These are phyloP conservation scores for Pyrus betulifolia DNA, from an alignment of 306 rosid species.

Conservation along the genomic window DNA sequence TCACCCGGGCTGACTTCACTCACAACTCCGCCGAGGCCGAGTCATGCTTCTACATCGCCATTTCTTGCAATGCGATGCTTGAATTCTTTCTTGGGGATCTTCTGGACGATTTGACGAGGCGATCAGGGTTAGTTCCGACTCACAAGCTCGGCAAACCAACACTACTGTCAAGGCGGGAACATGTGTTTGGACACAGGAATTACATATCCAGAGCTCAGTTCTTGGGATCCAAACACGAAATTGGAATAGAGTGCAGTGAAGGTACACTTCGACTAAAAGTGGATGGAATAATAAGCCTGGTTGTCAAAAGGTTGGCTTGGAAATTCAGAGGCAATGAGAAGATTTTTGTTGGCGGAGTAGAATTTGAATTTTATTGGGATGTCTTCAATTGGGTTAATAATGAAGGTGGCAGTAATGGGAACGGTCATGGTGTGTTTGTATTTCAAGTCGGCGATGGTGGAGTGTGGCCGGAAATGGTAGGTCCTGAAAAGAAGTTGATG, in stretches of 20 bases:
- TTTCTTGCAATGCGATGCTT: slow-evolving; percentile 31
- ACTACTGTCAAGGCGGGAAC: slow-evolving; percentile 61
- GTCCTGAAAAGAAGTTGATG: slow-evolving; percentile 62
- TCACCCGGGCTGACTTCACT: slow-evolving; percentile 37
- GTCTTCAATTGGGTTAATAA: slow-evolving; percentile 60
- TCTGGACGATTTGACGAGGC: slow-evolving; percentile 21
- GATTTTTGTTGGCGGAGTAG: slow-evolving; percentile 46
- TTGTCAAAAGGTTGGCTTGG: slow-evolving; percentile 68
- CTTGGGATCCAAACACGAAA: slow-evolving; percentile 59
- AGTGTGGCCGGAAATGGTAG: slow-evolving; percentile 73
- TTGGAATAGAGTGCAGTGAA: slow-evolving; percentile 53
- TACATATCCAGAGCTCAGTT: slow-evolving; percentile 49
- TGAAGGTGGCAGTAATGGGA: slow-evolving; percentile 14
- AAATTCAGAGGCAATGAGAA: slow-evolving; percentile 86
- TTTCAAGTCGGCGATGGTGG: slow-evolving; percentile 72
- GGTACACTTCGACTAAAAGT: slow-evolving; percentile 52
- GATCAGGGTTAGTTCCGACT: slow-evolving; percentile 12
- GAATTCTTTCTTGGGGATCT: slow-evolving; percentile 66
- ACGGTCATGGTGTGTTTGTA: slow-evolving; percentile 62
- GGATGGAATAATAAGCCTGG: slow-evolving; percentile 44
- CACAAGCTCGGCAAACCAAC: slow-evolving; percentile 16
- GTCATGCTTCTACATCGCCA: slow-evolving; percentile 56
- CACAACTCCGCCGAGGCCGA: slow-evolving; percentile 56
- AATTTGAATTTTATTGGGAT: slow-evolving; percentile 80
- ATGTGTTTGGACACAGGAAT: slow-evolving; percentile 51